Conservation (phyloP, 2,329 filamentous ascomycete species). For the Penicillium sp. region DNA sequence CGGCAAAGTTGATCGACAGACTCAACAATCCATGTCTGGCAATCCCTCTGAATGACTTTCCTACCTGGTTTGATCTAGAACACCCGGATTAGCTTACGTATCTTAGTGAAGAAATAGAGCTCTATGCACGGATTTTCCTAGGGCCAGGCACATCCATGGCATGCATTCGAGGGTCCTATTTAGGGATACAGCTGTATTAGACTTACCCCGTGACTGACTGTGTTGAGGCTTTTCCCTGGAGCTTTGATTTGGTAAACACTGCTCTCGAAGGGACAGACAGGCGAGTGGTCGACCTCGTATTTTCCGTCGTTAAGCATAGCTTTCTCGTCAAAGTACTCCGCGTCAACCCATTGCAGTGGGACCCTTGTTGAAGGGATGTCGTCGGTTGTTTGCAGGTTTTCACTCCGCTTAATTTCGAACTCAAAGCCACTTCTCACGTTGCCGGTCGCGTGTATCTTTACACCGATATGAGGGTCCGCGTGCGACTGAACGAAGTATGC, state of each 20-base stretch:
- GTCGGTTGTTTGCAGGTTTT: conserved; percentile 14
- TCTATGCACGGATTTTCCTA: too few species aligned
- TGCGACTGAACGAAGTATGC: conserved; percentile 25
- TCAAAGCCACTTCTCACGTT: conserved; percentile 28
- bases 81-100: not conserved
- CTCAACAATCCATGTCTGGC: conserved; percentile 34
- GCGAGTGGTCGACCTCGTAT: conserved; percentile 14
- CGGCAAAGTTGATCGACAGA: conserved; percentile 25
- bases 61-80: not conserved
- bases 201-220: conserved; percentile 6
- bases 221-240: not conserved
- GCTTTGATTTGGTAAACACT: conserved; percentile 11
- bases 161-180: not conserved
- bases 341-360: conserved; percentile 28
- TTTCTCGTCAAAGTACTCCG: conserved; percentile 17
- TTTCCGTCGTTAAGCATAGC: conserved; percentile 22
- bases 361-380: conserved; percentile 18
- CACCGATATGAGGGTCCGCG: conserved; percentile 15
- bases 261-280: conserved; percentile 24
- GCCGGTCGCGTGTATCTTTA: conserved; percentile 26
- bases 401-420: conserved; percentile 25
- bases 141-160: not conserved
- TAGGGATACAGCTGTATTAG: not conserved
- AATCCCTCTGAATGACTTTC: conserved; percentile 27
- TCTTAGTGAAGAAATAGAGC: not conserved